Evolutionary conservation across 805 yeast species (phyloP), one percentile per base, ranked within the genome.

Genomic region (Spathaspora boniae): DNA sequence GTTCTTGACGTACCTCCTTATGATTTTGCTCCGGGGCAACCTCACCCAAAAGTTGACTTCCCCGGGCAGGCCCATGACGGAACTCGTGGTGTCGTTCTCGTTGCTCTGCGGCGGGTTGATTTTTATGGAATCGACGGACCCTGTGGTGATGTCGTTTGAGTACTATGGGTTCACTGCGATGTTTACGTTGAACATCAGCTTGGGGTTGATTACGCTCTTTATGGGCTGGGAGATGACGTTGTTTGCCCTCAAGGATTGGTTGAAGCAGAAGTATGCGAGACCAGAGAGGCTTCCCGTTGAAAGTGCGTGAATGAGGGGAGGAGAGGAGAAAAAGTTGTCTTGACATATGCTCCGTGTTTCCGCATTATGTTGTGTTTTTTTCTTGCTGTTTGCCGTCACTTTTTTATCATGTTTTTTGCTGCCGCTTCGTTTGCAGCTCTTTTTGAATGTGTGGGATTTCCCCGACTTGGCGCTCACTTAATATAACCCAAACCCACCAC

Each of bases 71-170:
- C 98, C 98, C 26, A 72, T 91, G 50, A 86, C 96, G 1, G 98
- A 93, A 60, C 60, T 91, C 29, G 55, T 93, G 23, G 78, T 82
- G 0, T 68, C 89, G 11, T 89, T 91, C 62, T 76, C 88, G 42
- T 69, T 93, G 41, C 56, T 93, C 9, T 74, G 86, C 44, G 98
- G 98, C 31, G 98, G 98, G 7, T 60, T 85, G 43, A 80, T 93
- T 18, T 93, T 93, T 57, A 87, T 89, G 89, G 86, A 87, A 58
- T 80, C 93, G 37, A 85, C 94, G 29, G 91, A 86, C 52, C 94
- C 93, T 47, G 77, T 86, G 5, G 78, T 93, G 21, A 78, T 76
- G 47, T 89, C 86, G 15, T 70, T 88, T 78, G 86, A 20, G 85
- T 56, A 37, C 76, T 69, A 20, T 0, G 84, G 78, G 40, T 84